A percentile compares a stretch with the other conserved stretches of the same genome.
Evolutionary conservation across 805 yeast species (phyloP).

Genomic region (Alloascoidea hylecoeti): DNA sequence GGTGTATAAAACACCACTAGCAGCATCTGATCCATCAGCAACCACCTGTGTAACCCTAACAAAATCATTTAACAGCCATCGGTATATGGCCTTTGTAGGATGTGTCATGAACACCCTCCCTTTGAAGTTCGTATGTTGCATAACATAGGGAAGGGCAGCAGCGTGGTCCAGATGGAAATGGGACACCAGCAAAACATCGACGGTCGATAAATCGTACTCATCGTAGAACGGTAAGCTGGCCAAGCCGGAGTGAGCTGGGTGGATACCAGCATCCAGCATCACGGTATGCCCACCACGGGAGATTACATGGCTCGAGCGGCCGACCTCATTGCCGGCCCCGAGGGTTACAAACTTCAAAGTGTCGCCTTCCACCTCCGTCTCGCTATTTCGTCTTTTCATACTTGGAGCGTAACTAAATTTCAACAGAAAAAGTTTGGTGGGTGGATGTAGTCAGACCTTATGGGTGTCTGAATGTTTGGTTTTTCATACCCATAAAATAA

Average conservation of each 20-base stretch:
- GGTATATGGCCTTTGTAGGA: conserved; percentile 94
- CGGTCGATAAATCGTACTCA: conserved; percentile 79
- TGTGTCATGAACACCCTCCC: conserved; percentile 99
- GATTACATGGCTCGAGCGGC: conserved; percentile 87
- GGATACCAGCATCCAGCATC: conserved; percentile 97
- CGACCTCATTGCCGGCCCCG: conserved; percentile 98
- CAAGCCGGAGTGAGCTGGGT: conserved; percentile 86
- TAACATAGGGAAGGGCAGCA: conserved; percentile 92
- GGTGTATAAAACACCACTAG: conserved; percentile 48
- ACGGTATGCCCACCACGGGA: conserved; percentile 89
- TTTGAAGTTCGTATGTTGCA: conserved; percentile 90
- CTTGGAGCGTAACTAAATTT: no score
- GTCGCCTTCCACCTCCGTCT: no score
- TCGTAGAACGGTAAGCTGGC: conserved; percentile 92
- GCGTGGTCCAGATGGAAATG: conserved; percentile 93
- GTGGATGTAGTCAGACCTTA: no score
- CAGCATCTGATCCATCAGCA: conserved; percentile 24
- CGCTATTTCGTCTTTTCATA: no score
- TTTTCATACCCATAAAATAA: no score
- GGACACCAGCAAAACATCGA: conserved; percentile 54
- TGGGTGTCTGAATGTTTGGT: no score
- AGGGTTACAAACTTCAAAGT: conserved; percentile 78
- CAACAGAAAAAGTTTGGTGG: no score
- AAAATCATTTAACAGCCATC: conserved; percentile 91
- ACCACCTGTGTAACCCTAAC: conserved; percentile 66